Percentiles rank a stretch among this genome's conserved stretches.
These are phyloP conservation scores for Omphalea diandra DNA, from an alignment of 441 rosid genomes.

Conservation along the genomic window DNA sequence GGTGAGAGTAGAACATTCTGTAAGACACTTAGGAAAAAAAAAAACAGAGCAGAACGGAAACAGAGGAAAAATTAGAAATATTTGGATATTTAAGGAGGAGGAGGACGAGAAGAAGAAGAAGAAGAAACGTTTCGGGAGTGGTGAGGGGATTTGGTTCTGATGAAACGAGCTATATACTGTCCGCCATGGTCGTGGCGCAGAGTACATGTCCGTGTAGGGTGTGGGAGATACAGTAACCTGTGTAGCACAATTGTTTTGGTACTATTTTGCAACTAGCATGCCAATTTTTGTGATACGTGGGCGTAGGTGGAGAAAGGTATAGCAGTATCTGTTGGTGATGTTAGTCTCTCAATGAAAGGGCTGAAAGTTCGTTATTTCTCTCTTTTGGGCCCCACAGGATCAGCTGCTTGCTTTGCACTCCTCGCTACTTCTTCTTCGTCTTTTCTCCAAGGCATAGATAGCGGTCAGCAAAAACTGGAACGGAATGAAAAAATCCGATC, in stretches of 20 bases:
- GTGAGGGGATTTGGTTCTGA: neutral
- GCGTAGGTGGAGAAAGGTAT: neutral
- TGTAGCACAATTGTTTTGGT: neutral
- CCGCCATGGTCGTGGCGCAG: neutral
- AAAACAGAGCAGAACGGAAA: neutral
- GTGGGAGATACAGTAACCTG: neutral
- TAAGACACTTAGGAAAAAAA: too few species aligned
- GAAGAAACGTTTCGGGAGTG: neutral
- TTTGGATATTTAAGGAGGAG: neutral
- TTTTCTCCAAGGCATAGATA: too few species aligned
- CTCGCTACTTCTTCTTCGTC: too few species aligned
- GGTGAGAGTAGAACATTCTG: conserved; percentile 89
- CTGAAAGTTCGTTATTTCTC: neutral
- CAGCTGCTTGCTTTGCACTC: too few species aligned
- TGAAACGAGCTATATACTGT: neutral
- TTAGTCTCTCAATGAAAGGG: conserved; percentile 2
- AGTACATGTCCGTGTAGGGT: neutral
- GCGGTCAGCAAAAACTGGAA: too few species aligned
- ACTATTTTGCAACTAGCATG: neutral
- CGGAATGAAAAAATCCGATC: too few species aligned
- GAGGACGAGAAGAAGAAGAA: neutral
- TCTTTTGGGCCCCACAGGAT: neutral
- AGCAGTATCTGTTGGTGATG: neutral
- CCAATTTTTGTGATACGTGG: neutral
- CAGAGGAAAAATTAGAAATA: neutral